Evolutionary conservation across 768 basidiomycete genomes (phyloP), one percentile per base, ranked within the genome.

Genomic region (Tubosaeta sp.): DNA sequence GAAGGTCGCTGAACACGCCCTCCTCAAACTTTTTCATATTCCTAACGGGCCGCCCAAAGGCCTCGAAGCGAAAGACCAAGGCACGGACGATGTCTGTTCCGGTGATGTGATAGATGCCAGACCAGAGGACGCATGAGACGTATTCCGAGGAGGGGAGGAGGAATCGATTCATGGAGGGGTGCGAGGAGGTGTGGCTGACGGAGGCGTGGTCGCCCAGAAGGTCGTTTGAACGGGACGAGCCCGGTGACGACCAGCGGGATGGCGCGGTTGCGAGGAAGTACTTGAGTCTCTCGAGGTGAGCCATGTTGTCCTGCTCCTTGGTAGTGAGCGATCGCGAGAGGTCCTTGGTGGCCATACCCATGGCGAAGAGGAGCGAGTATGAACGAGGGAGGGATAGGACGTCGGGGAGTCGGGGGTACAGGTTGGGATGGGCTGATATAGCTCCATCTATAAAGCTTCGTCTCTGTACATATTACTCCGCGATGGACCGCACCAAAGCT

Each of bases 1-100:
- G 73, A 54, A 97, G 76, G 69, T 97, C 94, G 46, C 84, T 87
- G 62, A 97, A 97, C 39, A 97, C 86, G 46, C 94, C 94, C 70
- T 97, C 94, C 67, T 97, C 94, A 60, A 95, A 97, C 69, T 97
- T 97, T 71, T 96, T 96, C 80, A 92, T 87, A 62, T 92, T 91
- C 50, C 80, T 76, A 35, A 97, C 91, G 0, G 94, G 94, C 9
- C 94, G 76, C 2, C 90, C 90, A 61, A 95, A 95, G 35, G 88
- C 87, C 73, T 93, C 89, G 69, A 95, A 94, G 18, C 94, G 81
- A 68, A 96, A 95, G n/a, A 92, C 86, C 46, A 97, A 76, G 4
- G 93, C 91, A 56, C 94, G 80, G 27, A 97, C 94, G 65, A 97
- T 96, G 71, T 97, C 94, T 6, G 94, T 97, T 29, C 94, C 94